Percentiles rank a stretch among this genome's conserved stretches.
Conservation (phyloP, 805 yeast species). For the Jamesozyma lodderae region DNA sequence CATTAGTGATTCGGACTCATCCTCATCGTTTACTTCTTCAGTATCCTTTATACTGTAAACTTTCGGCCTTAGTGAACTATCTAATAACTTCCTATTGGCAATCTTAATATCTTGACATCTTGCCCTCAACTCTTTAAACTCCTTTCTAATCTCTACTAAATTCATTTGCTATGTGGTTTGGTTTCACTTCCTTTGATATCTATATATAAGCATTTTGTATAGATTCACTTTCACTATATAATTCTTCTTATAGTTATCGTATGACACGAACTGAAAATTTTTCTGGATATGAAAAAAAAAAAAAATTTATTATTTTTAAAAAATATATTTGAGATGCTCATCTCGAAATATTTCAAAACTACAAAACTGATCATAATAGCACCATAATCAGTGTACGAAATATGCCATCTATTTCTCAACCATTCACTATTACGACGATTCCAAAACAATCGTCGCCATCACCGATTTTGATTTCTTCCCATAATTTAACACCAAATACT, state of each 20-base stretch:
- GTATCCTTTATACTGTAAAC: conserved; percentile 18
- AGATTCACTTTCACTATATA: neutral
- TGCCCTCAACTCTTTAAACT: conserved; percentile 14
- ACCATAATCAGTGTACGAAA: neutral
- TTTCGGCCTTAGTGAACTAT: conserved; percentile 17
- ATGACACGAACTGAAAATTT: conserved; percentile 8
- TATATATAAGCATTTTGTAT: no score
- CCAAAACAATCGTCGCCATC: conserved; percentile 19
- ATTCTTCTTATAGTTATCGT: conserved; percentile 1
- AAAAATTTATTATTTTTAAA: no score
- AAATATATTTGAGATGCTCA: conserved; percentile 3
- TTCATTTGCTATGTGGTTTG: neutral
- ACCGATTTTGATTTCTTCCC: conserved; percentile 8
- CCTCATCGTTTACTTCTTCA: conserved; percentile 3
- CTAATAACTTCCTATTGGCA: conserved; percentile 18
- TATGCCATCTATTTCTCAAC: conserved; percentile 30
- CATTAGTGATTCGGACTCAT: neutral
- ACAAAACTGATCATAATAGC: neutral
- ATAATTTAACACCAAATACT: conserved; percentile 12
- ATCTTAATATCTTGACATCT: conserved; percentile 13
- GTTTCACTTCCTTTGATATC: no score
- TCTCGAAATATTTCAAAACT: neutral
- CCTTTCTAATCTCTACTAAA: neutral
- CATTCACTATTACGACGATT: conserved; percentile 27
- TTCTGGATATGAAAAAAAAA: conserved; percentile 2